Evolutionary conservation across 2,329 filamentous ascomycete genomes (phyloP).

Genomic region (Rutstroemia sp.): DNA sequence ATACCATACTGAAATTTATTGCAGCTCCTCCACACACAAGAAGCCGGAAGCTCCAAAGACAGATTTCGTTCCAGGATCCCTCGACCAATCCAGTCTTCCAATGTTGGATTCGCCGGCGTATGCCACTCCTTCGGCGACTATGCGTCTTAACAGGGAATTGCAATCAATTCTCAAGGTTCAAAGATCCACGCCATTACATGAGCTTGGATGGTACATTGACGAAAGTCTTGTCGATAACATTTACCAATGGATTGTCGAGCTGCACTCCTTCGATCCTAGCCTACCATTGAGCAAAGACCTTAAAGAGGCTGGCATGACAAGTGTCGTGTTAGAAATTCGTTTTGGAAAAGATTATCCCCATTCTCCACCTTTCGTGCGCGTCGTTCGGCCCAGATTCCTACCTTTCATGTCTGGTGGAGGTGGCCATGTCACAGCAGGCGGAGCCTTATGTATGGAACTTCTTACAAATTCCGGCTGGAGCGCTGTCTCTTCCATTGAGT

Average conservation of each 20-base stretch:
- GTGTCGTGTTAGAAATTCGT: slow-evolving; percentile 73
- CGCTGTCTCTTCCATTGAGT: slow-evolving; percentile 65
- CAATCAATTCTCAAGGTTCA: slow-evolving; percentile 58
- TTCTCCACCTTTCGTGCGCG: slow-evolving; percentile 75
- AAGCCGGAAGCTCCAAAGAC: slow-evolving; percentile 30
- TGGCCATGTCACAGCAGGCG: slow-evolving; percentile 77
- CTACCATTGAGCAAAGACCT: slow-evolving; percentile 72
- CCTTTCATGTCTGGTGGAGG: slow-evolving; percentile 67
- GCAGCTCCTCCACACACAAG: not conserved
- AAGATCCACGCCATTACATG: slow-evolving; percentile 47
- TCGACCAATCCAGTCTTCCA: slow-evolving; percentile 55
- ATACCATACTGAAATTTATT: not conserved
- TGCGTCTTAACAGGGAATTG: slow-evolving; percentile 57
- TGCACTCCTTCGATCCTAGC: slow-evolving; percentile 69
- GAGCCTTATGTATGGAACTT: slow-evolving; percentile 77
- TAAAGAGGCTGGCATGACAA: slow-evolving; percentile 50
- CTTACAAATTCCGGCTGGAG: slow-evolving; percentile 81
- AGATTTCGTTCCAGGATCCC: slow-evolving; percentile 59
- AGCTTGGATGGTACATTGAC: slow-evolving; percentile 81
- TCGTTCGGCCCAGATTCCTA: slow-evolving; percentile 74
- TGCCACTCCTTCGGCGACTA: slow-evolving; percentile 54
- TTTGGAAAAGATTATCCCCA: slow-evolving; percentile 72
- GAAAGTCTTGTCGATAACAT: slow-evolving; percentile 46
- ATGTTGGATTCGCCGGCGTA: slow-evolving; percentile 59
- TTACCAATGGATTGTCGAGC: slow-evolving; percentile 87